Evolutionary conservation across 2,329 filamentous ascomycete genomes (phyloP).

Genomic region (Claviceps digitariae): DNA sequence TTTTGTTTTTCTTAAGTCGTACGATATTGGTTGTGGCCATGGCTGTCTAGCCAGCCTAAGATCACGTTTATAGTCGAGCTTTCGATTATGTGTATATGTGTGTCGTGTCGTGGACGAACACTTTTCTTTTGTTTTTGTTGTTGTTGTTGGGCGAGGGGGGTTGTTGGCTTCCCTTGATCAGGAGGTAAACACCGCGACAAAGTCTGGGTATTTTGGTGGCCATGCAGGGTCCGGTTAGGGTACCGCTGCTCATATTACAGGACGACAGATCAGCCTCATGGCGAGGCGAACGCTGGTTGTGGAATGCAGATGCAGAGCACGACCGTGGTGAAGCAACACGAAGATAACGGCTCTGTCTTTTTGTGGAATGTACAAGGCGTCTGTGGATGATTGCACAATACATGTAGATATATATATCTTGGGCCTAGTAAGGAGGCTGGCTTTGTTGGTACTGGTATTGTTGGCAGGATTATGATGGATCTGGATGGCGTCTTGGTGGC

Average conservation of each 20-base stretch:
- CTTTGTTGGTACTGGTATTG: constrained; percentile 6
- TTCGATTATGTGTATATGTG: background rate
- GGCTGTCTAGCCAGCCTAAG: background rate
- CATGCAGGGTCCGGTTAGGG: background rate
- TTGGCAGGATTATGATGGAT: constrained; percentile 11
- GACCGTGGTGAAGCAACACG: background rate
- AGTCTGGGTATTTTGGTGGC: background rate
- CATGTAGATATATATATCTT: constrained; percentile 13
- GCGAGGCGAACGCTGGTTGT: background rate
- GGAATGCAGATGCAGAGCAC: background rate
- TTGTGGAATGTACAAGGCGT: constrained; percentile 6
- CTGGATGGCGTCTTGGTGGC: constrained; percentile 9
- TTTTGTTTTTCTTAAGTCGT: too few species aligned
- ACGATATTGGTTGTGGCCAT: background rate
- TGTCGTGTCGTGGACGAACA: background rate
- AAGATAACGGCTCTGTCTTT: constrained; percentile 6
- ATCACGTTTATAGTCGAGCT: background rate
- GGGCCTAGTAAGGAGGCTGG: background rate
- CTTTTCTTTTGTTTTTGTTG: background rate
- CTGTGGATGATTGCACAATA: constrained; percentile 3
- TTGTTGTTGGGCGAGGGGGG: too few species aligned
- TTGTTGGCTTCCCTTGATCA: background rate
- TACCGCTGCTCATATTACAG: background rate
- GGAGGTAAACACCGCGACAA: background rate
- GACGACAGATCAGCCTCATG: background rate